Conservation (phyloP, 108 stramenopile genomes). For the Nitzschia sp. region DNA sequence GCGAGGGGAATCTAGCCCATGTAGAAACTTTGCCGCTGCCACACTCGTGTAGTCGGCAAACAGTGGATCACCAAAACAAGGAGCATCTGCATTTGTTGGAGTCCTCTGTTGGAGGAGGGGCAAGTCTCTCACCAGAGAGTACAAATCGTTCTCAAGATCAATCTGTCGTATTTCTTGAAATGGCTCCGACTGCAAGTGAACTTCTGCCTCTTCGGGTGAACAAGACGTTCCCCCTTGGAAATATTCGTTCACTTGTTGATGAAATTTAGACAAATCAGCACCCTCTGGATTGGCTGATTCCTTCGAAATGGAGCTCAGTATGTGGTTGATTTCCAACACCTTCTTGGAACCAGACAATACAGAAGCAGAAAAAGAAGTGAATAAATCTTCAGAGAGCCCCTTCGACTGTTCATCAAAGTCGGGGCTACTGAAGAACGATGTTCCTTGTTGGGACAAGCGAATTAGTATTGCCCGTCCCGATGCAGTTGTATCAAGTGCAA, state of each 20-base stretch:
- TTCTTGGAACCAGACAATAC: constrained; percentile 51
- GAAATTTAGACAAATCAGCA: constrained; percentile 46
- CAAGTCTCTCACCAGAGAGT: constrained; percentile 40
- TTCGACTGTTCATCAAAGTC: constrained; percentile 15
- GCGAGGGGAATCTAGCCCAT: constrained; percentile 69
- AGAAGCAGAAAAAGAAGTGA: constrained; percentile 47
- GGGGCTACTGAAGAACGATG: constrained; percentile 30
- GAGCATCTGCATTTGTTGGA: constrained; percentile 2
- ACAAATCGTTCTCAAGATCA: constrained; percentile 45
- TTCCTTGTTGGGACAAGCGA: constrained; percentile 45
- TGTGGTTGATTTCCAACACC: constrained; percentile 66
- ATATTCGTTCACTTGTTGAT: constrained; percentile 54
- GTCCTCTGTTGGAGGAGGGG: constrained; percentile 30
- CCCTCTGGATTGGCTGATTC: not conserved
- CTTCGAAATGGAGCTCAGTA: constrained; percentile 53
- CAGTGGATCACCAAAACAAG: constrained; percentile 31
- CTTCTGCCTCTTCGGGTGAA: constrained; percentile 8
- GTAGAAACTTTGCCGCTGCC: constrained; percentile 71
- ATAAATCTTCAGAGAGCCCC: constrained; percentile 33
- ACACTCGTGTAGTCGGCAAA: constrained; percentile 64
- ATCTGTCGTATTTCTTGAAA: constrained; percentile 6
- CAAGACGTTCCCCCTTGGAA: constrained; percentile 34
- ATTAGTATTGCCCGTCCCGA: constrained; percentile 61
- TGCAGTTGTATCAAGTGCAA: constrained; percentile 53
- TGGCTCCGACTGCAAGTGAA: constrained; percentile 17